These are phyloP conservation scores for Schizosaccharomyces versatilis DNA, from an alignment of 1,139 yeast species.

Conservation along the genomic window DNA sequence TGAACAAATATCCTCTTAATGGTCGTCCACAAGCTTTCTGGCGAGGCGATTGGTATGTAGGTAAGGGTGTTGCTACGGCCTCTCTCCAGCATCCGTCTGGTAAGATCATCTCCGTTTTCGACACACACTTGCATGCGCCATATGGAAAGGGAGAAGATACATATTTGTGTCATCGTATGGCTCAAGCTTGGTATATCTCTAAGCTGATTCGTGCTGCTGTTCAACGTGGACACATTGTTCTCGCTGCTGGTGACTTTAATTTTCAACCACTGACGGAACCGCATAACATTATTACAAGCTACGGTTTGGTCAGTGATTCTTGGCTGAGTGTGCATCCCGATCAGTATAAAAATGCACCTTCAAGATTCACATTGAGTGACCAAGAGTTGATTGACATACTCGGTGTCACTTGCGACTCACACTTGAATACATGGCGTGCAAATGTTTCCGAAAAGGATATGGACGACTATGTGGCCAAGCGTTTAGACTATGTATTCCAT, in stretches of 20 bases:
- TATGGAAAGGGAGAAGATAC: conserved; percentile 78
- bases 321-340: conserved; percentile 51
- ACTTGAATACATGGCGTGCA: conserved; percentile 68
- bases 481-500: conserved; percentile 74
- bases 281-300: conserved; percentile 32
- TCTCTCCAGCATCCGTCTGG: conserved; percentile 31
- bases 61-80: conserved; percentile 69
- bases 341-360: conserved; percentile 14
- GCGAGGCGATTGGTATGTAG: conserved; percentile 95
- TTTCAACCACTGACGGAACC: not conserved
- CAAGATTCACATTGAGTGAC: conserved; percentile 17
- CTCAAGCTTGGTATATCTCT: conserved; percentile 93
- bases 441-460: conserved; percentile 20
- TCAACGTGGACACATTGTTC: conserved; percentile 59
- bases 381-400: conserved; percentile 28
- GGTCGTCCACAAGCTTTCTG: conserved; percentile 86
- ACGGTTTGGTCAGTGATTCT: conserved; percentile 54
- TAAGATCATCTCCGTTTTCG: conserved; percentile 51
- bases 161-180: conserved; percentile 69
- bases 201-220: conserved; percentile 39
- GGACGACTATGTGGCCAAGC: conserved; percentile 41
- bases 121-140: conserved; percentile 94
- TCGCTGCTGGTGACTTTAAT: conserved; percentile 45
- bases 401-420: conserved; percentile 80
- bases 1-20: conserved; percentile 71